These are phyloP conservation scores for Fraxinus velutina DNA, from an alignment of 305 asterid genomes.

Conservation along the genomic window DNA sequence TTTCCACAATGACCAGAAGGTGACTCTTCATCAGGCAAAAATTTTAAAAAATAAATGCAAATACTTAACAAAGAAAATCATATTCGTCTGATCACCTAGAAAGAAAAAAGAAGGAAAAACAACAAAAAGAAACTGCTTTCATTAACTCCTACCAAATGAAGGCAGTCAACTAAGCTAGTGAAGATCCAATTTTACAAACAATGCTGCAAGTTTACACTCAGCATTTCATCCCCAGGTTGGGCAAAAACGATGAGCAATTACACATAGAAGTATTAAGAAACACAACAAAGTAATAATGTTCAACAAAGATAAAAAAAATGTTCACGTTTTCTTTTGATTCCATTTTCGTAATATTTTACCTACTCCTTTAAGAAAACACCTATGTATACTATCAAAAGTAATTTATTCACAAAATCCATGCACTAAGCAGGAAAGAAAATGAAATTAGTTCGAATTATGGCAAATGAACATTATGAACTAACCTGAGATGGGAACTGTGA, in stretches of 20 bases:
- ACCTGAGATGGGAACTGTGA: constrained; percentile 96
- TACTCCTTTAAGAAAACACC: not conserved
- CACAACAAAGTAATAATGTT: not conserved
- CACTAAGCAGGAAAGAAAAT: constrained; percentile 1
- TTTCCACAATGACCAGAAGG: not conserved
- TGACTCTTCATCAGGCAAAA: not conserved
- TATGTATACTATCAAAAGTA: constrained; percentile 8
- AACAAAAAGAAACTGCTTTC: not conserved
- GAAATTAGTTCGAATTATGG: not conserved
- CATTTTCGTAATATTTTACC: not conserved
- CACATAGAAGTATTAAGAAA: constrained; percentile 3
- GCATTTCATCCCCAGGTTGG: constrained; percentile 2
- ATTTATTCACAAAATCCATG: not conserved
- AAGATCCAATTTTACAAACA: not conserved
- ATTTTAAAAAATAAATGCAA: not conserved
- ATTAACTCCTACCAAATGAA: constrained; percentile 1
- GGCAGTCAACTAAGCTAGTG: constrained; percentile 6
- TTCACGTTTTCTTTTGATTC: not conserved
- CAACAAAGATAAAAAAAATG: constrained; percentile 2
- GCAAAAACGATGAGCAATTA: not conserved
- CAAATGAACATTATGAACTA: constrained; percentile 19
- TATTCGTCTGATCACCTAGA: not conserved
- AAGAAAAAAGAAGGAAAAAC: not conserved
- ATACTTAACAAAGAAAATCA: not conserved
- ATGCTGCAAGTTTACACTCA: not conserved